Conservation (phyloP, 768 basidiomycete species). For the Agaricus blazei region DNA sequence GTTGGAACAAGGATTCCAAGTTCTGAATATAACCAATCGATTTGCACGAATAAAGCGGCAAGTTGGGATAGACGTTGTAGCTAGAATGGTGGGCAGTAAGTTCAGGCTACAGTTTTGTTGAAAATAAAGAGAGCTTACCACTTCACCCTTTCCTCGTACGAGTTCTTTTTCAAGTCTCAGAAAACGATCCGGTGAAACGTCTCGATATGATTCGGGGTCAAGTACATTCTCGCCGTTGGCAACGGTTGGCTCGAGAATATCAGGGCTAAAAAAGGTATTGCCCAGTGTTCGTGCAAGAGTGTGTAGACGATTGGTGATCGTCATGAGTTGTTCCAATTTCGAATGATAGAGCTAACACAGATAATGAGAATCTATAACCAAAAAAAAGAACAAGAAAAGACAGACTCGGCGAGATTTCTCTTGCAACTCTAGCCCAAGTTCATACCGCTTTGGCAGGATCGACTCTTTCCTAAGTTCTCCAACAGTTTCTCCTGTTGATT, state of each 20-base stretch:
- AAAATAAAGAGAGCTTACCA: constrained; percentile 45
- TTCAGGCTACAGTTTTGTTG: background rate
- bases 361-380: constrained; percentile 5
- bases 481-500: constrained; percentile 58
- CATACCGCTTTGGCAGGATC: constrained; percentile 67
- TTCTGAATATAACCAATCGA: constrained; percentile 80
- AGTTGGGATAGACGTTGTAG: constrained; percentile 63
- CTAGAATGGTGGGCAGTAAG: constrained; percentile 27
- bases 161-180: constrained; percentile 79
- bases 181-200: constrained; percentile 81
- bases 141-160: constrained; percentile 80
- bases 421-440: constrained; percentile 62
- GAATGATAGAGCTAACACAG: constrained; percentile 59
- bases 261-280: constrained; percentile 48
- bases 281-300: constrained; percentile 58
- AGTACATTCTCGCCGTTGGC: constrained; percentile 35
- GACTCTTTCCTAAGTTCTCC: constrained; percentile 69
- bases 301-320: constrained; percentile 62
- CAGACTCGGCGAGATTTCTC: constrained; percentile 77
- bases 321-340: constrained; percentile 70
- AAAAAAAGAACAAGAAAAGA: constrained; percentile 8
- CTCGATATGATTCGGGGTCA: constrained; percentile 42
- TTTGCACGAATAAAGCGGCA: constrained; percentile 60
- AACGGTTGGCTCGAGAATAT: constrained; percentile 45
- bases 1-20: constrained; percentile 68